Percentiles rank a stretch among this genome's conserved stretches.
Conservation (phyloP, 2,329 filamentous ascomycete genomes). For the Apiospora arundinis region DNA sequence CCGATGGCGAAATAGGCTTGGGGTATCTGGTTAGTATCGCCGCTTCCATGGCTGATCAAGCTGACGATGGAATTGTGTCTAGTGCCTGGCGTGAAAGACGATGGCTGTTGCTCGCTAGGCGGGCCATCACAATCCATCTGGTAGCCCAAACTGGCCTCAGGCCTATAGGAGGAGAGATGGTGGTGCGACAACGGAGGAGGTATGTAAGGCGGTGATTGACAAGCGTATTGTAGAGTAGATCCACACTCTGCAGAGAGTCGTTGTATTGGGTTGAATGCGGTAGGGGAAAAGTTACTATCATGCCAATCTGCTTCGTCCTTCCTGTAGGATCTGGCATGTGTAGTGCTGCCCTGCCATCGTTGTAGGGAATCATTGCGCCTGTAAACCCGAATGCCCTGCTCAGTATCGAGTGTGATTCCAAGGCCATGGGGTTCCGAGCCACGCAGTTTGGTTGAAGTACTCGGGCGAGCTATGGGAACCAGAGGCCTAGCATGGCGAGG, state of each 20-base stretch:
- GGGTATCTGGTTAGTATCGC: background rate
- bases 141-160: background rate
- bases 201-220: constrained; percentile 4
- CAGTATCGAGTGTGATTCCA: background rate
- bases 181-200: background rate
- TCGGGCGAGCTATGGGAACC: background rate
- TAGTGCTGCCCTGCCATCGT: background rate
- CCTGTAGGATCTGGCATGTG: no score
- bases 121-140: background rate
- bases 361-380: background rate
- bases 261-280: background rate
- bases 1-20: constrained; percentile 25
- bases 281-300: background rate
- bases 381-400: background rate
- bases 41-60: background rate
- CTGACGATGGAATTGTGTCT: background rate
- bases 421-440: background rate
- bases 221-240: background rate
- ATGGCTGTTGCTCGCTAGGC: background rate
- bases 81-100: background rate
- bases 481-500: background rate
- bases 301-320: background rate
- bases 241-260: background rate
- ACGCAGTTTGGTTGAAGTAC: background rate
- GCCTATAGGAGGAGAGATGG: background rate